phyloP scores from a whole-genome alignment of 1,284 basidiomycete genomes.

The Moniliella sp. region DNA sequence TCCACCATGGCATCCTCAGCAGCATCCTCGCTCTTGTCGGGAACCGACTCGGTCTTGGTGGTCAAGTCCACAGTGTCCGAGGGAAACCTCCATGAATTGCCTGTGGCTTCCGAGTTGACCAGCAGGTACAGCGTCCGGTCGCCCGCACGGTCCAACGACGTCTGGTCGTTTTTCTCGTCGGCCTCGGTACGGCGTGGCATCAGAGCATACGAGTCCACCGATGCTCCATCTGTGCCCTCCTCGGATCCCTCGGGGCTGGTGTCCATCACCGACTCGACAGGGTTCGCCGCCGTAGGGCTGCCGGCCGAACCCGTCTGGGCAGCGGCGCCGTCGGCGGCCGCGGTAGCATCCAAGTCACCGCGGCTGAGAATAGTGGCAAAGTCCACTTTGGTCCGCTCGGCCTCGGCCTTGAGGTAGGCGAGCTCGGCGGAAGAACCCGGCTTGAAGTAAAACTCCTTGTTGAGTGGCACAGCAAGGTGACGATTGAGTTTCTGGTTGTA shows the following conservation, averaged over 20 bases:
- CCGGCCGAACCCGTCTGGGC: neutral
- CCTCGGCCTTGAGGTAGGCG: constrained; percentile 47
- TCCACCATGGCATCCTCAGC: constrained; percentile 8
- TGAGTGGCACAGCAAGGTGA: constrained; percentile 67
- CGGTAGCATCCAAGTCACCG: neutral
- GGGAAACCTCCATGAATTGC: constrained; percentile 20
- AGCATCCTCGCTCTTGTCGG: constrained; percentile 1
- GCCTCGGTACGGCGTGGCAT: constrained; percentile 39
- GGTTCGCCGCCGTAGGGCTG: too few species aligned
- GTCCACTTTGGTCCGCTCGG: constrained; percentile 20
- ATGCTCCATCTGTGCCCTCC: neutral
- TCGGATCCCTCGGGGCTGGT: too few species aligned
- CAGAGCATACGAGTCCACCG: constrained; percentile 36
- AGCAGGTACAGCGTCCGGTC: constrained; percentile 69
- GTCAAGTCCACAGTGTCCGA: constrained; percentile 1
- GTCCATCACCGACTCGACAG: too few species aligned
- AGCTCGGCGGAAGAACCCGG: constrained; percentile 66
- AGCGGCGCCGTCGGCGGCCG: neutral
- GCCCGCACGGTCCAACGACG: constrained; percentile 57
- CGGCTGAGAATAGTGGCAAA: too few species aligned
- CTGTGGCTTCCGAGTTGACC: constrained; percentile 41
- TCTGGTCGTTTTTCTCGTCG: constrained; percentile 44
- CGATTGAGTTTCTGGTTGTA: constrained; percentile 66
- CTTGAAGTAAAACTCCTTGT: constrained; percentile 82
- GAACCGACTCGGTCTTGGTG: neutral